Evolutionary conservation across 352 stramenopile genomes (phyloP).

Genomic region (Phytophthora pistaciae): DNA sequence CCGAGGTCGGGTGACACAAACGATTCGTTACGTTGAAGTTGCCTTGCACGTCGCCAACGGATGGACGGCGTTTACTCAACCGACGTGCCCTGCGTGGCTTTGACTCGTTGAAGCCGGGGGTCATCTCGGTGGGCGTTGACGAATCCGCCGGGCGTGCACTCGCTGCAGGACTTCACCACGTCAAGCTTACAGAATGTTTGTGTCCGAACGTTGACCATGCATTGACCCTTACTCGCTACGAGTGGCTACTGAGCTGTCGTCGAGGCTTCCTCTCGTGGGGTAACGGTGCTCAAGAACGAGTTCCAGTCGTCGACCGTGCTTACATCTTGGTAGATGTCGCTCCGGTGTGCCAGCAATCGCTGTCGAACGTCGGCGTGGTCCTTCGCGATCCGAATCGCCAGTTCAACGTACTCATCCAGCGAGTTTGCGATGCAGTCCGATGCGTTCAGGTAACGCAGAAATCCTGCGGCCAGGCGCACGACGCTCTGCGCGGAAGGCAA

Average conservation of each 20-base stretch:
- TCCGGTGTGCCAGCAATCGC: conserved; percentile 28
- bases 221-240: neutral
- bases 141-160: neutral
- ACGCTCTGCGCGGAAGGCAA: conserved; percentile 60
- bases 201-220: neutral
- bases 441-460: conserved; percentile 64
- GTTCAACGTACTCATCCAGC: conserved; percentile 50
- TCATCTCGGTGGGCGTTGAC: neutral
- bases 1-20: neutral
- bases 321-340: conserved; percentile 37
- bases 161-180: neutral
- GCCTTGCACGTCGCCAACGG: conserved; percentile 1
- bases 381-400: conserved; percentile 43
- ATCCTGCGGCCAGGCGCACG: conserved; percentile 65
- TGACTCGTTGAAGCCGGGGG: conserved; percentile 1
- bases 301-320: conserved; percentile 49
- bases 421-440: conserved; percentile 50
- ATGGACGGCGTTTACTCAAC: conserved; percentile 4
- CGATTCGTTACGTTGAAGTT: neutral
- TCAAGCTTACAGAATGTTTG: neutral
- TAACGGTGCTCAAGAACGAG: conserved; percentile 36
- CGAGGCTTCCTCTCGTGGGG: neutral
- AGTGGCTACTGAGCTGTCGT: neutral
- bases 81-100: conserved; percentile 2
- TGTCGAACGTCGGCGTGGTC: conserved; percentile 30